phyloP scores from a whole-genome alignment of 164 flowering plant genomes.

The Magnolia sinica region DNA sequence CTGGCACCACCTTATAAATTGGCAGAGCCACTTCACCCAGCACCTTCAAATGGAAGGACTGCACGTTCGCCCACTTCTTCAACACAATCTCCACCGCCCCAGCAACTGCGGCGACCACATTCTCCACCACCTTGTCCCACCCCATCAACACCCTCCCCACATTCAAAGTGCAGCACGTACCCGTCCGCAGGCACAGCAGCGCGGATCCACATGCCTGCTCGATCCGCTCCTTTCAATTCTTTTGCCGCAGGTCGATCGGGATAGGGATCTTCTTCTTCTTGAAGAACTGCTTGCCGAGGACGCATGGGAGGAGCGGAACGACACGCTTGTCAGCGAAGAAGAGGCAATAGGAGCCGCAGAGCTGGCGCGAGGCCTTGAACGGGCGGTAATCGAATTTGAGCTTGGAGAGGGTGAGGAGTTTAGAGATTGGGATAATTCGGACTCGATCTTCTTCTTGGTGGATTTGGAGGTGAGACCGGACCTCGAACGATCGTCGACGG shows the following conservation, averaged over 20 bases:
- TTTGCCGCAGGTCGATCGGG: slow-evolving; percentile 55
- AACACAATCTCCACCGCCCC: slow-evolving; percentile 62
- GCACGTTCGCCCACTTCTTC: slow-evolving; percentile 57
- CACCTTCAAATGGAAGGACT: slow-evolving; percentile 71
- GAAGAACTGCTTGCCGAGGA: slow-evolving; percentile 76
- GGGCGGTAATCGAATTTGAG: slow-evolving; percentile 65
- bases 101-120: slow-evolving; percentile 54
- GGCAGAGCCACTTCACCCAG: slow-evolving; percentile 73
- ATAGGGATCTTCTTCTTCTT: slow-evolving; percentile 85
- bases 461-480: slow-evolving; percentile 40
- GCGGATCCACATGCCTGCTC: slow-evolving; percentile 44
- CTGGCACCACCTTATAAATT: slow-evolving; percentile 66
- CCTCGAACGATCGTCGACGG: slow-evolving; percentile 52
- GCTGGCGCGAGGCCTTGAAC: slow-evolving; percentile 69
- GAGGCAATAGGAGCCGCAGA: slow-evolving; percentile 53
- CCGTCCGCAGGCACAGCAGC: slow-evolving; percentile 59
- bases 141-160: slow-evolving; percentile 52
- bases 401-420: slow-evolving; percentile 52
- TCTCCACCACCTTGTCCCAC: slow-evolving; percentile 51
- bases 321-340: slow-evolving; percentile 63
- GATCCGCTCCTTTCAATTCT: slow-evolving; percentile 78
- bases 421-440: slow-evolving; percentile 48
- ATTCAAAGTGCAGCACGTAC: slow-evolving; percentile 68
- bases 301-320: slow-evolving; percentile 55
- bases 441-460: slow-evolving; percentile 29